Base-by-base conservation (phyloP, 805 yeast genomes). In the Nakazawaea ernobii region DNA sequence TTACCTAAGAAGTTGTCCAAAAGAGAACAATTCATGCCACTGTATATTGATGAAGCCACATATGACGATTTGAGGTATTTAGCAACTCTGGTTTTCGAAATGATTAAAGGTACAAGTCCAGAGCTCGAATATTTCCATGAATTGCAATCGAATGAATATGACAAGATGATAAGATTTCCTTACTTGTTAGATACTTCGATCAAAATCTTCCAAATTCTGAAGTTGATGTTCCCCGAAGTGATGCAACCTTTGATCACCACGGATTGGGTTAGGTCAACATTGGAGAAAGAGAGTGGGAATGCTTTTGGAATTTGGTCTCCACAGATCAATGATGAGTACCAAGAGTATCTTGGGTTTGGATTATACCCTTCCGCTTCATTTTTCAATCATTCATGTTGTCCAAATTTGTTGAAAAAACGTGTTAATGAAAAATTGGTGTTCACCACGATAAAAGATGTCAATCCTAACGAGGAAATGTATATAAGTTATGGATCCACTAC, bases 351-450 rank as follows among this genome's bases (percentile, higher is more conserved):
- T 43, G 89, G 89, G 0, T 79, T 79, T 52, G 72, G 77, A 35
- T 70, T 82, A 2, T 77, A 70, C 49, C 85, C 87, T 0, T 71
- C 74, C 28, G 86, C 83, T 0, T 82, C 88, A 2, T 82, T 68
- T 54, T 82, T 82, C 69, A 82, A 82, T 56, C 88, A 82, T 58
- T 77, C 84, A 3, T 82, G 88, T 59, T 59, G 55, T 1, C 84
- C 84, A n/a, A 80, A 79, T 52, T 52, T 82, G 17, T 57, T 55
- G 11, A 82, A 80, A 52, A 57, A 50, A n/a, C 63, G 84, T 37
- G 47, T 51, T 1, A 65, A 65, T 0, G 62, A 70, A 15, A 54
- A 54, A n/a, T 63, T 79, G 65, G 49, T 48, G 1, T 82, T 80
- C 55, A 64, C 55, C 3, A 63, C 84, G 0, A 53, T 59, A 8